phyloP scores from a whole-genome alignment of 2,329 filamentous ascomycete species.

The Mycosphaerella sp. region DNA sequence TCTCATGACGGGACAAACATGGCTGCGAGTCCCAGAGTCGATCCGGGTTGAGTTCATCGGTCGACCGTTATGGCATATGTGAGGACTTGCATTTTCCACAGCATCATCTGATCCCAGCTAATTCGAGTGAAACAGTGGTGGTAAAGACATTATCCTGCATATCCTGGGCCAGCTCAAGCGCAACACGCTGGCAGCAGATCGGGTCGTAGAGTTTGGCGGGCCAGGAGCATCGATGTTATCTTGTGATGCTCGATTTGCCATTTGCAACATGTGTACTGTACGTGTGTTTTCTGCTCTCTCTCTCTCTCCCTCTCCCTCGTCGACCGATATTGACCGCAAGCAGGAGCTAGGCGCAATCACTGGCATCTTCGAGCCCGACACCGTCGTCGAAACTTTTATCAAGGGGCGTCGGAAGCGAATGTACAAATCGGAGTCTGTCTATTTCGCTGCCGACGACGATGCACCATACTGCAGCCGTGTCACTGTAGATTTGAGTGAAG shows the following conservation, averaged over 20 bases:
- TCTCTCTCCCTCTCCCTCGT: not conserved
- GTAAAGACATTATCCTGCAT: conserved; percentile 13
- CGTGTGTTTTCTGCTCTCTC: not conserved
- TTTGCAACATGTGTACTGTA: conserved; percentile 15
- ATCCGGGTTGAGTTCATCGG: conserved; percentile 7
- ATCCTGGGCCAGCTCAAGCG: conserved; percentile 11
- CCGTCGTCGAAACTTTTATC: conserved; percentile 2
- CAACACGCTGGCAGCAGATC: conserved; percentile 10
- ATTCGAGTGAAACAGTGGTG: too few relatives aligned
- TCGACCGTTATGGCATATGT: conserved; percentile 6
- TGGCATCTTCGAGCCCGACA: conserved; percentile 9
- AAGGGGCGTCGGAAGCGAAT: not conserved
- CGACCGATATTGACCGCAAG: not conserved
- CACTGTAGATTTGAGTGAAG: conserved; percentile 4
- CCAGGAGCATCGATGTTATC: not conserved
- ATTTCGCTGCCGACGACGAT: conserved; percentile 5
- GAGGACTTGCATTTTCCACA: not conserved
- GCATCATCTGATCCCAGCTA: too few relatives aligned
- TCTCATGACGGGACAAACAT: conserved; percentile 9
- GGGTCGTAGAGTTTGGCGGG: conserved; percentile 11
- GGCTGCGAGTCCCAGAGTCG: conserved; percentile 14
- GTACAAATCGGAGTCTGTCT: conserved; percentile 7
- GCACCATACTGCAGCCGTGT: conserved; percentile 2
- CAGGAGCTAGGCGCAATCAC: conserved; percentile 12
- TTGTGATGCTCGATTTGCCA: conserved; percentile 11